Base-by-base conservation (phyloP, 805 yeast genomes). In the Allodekkera sacchari region DNA sequence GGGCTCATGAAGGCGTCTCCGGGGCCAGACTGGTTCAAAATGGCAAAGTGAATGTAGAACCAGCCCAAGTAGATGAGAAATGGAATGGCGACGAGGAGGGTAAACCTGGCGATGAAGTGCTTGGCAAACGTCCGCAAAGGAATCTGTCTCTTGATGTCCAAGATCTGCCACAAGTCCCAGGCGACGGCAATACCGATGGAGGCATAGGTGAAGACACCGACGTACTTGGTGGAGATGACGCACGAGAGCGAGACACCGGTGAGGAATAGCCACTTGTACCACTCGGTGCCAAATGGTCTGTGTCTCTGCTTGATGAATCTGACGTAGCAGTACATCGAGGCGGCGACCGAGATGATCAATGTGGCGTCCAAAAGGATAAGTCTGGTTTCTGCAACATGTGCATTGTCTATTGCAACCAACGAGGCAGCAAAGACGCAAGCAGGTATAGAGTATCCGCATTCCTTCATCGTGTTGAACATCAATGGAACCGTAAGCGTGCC, bases 1-100 rank as follows among this genome's bases (percentile, higher is more conserved):
- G 92, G 68, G n/a, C 92, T 74, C 98, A 92, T 92, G 55, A 89
- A 87, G 3, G 69, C 67, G 53, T 92, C 96, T 39, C 99, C 99
- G 5, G 96, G 92, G 18, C 99, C 99, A 2, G 97, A 88, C 44
- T 72, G 78, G 45, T 61, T 69, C 48, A 92, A 70, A 17, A 92
- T 71, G 19, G 74, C 70, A 59, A 92, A 92, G 59, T 92, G 99
- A 33, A 88, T 66, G 62, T 78, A 85, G 61, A 89, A 92, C 95
- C 96, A 87, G 47, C 74, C 77, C 41, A 87, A 64, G 54, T 85
- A 92, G 43, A 92, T 70, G 20, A 74, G 42, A 52, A 85, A 81
- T 18, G 99, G 99, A 12, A 87, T 55, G 9, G 84, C 66, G 34
- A 92, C 71, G 44, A 92, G 68, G 3, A 78, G 66, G 43, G 75